phyloP scores from a whole-genome alignment of 23 red algal genomes.

The Chondrus crispus region DNA sequence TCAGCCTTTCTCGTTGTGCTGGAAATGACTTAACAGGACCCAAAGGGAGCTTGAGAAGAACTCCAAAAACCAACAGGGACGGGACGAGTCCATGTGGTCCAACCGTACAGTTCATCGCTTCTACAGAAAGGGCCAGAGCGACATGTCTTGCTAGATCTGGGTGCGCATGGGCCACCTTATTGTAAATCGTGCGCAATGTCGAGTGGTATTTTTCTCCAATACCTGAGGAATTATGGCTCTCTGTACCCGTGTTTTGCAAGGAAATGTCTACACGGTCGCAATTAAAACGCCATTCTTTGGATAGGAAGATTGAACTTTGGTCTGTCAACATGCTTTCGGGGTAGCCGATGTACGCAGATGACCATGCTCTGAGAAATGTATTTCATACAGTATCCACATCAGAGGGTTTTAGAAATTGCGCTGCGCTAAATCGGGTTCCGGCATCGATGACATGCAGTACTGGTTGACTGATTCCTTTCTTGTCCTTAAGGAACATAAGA shows the following conservation, averaged over 20 bases:
- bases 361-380: background rate
- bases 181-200: background rate
- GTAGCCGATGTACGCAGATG: background rate
- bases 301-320: background rate
- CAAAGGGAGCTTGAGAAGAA: background rate
- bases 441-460: background rate
- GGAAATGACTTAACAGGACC: background rate
- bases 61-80: background rate
- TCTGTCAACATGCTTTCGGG: background rate
- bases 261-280: background rate
- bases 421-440: background rate
- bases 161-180: background rate
- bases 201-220: background rate
- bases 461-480: background rate
- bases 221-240: constrained; percentile 1
- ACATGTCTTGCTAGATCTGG: background rate
- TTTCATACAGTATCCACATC: background rate
- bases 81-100: background rate
- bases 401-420: background rate
- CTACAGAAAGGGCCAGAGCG: background rate
- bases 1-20: background rate
- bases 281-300: background rate
- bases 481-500: background rate
- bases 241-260: background rate
- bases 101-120: background rate